phyloP scores from a whole-genome alignment of 208 protist genomes.

The Endotrypanum monterogeii region DNA sequence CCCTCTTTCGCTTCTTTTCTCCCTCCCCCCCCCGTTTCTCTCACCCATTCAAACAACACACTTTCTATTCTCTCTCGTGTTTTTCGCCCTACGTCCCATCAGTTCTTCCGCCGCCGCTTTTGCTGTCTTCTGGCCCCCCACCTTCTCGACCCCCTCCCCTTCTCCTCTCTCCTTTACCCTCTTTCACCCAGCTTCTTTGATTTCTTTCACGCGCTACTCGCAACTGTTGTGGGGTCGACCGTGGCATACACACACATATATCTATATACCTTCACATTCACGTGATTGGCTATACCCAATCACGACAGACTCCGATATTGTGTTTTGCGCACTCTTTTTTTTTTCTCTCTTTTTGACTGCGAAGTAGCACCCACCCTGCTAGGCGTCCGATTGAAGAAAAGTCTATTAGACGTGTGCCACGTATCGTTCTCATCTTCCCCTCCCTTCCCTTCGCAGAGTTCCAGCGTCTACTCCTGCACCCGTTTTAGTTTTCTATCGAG shows the following conservation, averaged over 20 bases:
- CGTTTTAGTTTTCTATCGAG: neutral
- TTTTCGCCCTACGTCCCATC: neutral
- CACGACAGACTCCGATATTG: neutral
- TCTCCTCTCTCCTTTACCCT: neutral
- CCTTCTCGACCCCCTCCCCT: neutral
- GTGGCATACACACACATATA: neutral
- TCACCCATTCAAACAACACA: constrained; percentile 4
- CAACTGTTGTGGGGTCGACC: neutral
- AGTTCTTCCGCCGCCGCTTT: neutral
- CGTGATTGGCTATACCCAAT: neutral
- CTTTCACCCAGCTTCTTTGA: neutral
- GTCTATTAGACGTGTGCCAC: neutral
- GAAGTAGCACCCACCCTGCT: neutral
- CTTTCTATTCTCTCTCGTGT: constrained; percentile 5
- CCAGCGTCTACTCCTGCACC: neutral
- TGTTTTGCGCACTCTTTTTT: neutral
- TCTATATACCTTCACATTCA: neutral
- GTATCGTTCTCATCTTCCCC: constrained; percentile 2
- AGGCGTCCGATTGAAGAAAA: neutral
- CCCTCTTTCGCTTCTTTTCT: neutral
- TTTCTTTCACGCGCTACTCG: neutral
- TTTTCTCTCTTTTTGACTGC: neutral
- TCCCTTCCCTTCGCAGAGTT: neutral
- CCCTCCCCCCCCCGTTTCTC: neutral
- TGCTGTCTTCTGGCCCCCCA: neutral